phyloP scores from a whole-genome alignment of 2,329 filamentous ascomycete genomes.

The Monilinia laxa region DNA sequence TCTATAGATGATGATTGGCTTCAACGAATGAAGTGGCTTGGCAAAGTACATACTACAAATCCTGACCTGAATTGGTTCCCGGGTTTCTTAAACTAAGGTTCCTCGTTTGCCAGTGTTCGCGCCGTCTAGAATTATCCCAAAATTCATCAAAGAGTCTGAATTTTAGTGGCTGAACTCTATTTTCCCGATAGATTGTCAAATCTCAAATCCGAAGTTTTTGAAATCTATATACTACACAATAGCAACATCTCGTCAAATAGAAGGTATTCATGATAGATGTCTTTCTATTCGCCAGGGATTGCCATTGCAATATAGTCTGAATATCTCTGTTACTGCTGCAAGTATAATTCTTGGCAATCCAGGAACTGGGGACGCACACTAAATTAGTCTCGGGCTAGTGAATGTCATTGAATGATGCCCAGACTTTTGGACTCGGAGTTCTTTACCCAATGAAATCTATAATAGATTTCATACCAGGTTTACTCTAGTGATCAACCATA shows the following conservation, averaged over 20 bases:
- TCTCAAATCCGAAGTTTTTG: background rate
- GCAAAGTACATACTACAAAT: background rate
- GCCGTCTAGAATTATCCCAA: background rate
- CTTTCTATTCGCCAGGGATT: background rate
- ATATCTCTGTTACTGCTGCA: background rate
- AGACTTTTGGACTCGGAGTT: constrained; percentile 23
- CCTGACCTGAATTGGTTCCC: background rate
- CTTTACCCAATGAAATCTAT: constrained; percentile 7
- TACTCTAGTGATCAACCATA: background rate
- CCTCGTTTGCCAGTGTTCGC: background rate
- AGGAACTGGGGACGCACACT: background rate
- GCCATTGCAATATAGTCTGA: background rate
- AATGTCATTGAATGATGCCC: constrained; percentile 14
- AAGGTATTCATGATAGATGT: background rate
- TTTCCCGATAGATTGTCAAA: background rate
- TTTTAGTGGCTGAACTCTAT: constrained; percentile 11
- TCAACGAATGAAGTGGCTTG: constrained; percentile 10
- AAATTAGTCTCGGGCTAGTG: background rate
- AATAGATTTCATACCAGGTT: background rate
- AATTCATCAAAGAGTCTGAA: background rate
- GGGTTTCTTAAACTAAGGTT: background rate
- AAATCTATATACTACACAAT: constrained; percentile 13
- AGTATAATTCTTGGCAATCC: background rate
- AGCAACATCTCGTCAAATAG: background rate
- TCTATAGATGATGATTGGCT: constrained; percentile 15